Evolutionary conservation across 2,329 filamentous ascomycete species (phyloP).

Genomic region (Polytolypa hystricis): DNA sequence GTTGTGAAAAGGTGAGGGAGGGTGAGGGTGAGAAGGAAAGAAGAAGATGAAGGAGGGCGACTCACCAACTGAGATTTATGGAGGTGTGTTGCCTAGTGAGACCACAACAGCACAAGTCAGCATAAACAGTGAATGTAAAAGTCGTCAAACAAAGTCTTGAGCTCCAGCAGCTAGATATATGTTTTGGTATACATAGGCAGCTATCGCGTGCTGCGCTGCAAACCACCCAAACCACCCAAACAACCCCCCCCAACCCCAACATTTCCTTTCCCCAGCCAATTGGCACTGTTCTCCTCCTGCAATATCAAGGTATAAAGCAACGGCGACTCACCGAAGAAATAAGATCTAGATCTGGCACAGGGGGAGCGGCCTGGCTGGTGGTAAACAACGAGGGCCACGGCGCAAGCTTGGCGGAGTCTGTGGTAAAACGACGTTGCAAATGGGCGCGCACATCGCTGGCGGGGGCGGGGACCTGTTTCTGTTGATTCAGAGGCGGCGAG

Average conservation of each 20-base stretch:
- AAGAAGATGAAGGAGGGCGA: slow-evolving; percentile 3
- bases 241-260: background rate
- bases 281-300: no score
- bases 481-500: no score
- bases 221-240: background rate
- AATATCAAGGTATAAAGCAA: slow-evolving; percentile 1
- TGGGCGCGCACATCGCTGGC: slow-evolving; percentile 61
- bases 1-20: slow-evolving; percentile 9
- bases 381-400: slow-evolving; percentile 59
- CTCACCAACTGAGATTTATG: slow-evolving; percentile 18
- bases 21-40: slow-evolving; percentile 5
- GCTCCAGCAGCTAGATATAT: no score
- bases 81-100: slow-evolving; percentile 17
- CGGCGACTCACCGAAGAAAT: slow-evolving; percentile 40
- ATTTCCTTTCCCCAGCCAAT: background rate
- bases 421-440: slow-evolving; percentile 86
- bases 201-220: no score
- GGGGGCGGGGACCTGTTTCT: no score
- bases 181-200: no score
- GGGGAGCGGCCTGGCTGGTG: slow-evolving; percentile 38
- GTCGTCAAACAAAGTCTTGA: no score
- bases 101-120: no score
- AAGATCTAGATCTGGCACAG: slow-evolving; percentile 44
- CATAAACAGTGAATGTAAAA: no score
- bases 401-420: slow-evolving; percentile 74